Conservation (phyloP, 2,329 filamentous ascomycete genomes). For the Monosporascus cannonballus region DNA sequence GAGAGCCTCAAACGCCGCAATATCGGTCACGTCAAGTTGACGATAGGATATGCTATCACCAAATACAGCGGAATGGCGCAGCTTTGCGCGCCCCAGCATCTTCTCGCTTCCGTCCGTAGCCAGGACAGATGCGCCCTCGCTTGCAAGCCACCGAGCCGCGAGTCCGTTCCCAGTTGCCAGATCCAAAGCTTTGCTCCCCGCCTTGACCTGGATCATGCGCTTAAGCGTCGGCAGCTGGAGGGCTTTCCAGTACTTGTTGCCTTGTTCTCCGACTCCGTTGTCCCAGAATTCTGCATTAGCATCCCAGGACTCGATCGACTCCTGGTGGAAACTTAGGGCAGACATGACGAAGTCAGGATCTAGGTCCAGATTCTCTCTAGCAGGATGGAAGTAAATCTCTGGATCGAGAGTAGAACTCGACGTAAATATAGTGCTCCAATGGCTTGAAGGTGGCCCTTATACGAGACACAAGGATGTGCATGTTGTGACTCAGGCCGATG, state of each 20-base stretch:
- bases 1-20: slow-evolving; percentile 24
- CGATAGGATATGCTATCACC: slow-evolving; percentile 22
- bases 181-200: slow-evolving; percentile 33
- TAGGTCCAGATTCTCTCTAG: background rate
- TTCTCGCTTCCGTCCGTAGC: slow-evolving; percentile 37
- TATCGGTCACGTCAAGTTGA: slow-evolving; percentile 33
- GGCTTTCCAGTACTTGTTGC: slow-evolving; percentile 38
- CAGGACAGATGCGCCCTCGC: slow-evolving; percentile 29
- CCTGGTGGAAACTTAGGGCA: slow-evolving; percentile 2
- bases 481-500: background rate
- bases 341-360: background rate
- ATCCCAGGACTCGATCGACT: slow-evolving; percentile 31
- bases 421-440: no score
- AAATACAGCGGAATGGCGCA: slow-evolving; percentile 8
- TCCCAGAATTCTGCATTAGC: slow-evolving; percentile 38
- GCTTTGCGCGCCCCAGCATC: slow-evolving; percentile 34
- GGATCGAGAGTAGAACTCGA: no score
- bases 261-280: slow-evolving; percentile 28
- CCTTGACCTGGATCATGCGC: slow-evolving; percentile 25
- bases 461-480: background rate
- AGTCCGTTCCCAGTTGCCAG: slow-evolving; percentile 46
- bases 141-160: slow-evolving; percentile 37
- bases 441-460: no score
- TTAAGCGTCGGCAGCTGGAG: slow-evolving; percentile 36
- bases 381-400: no score